phyloP scores from a whole-genome alignment of 2,329 filamentous ascomycete genomes.

The Celoporthe dispersa region DNA sequence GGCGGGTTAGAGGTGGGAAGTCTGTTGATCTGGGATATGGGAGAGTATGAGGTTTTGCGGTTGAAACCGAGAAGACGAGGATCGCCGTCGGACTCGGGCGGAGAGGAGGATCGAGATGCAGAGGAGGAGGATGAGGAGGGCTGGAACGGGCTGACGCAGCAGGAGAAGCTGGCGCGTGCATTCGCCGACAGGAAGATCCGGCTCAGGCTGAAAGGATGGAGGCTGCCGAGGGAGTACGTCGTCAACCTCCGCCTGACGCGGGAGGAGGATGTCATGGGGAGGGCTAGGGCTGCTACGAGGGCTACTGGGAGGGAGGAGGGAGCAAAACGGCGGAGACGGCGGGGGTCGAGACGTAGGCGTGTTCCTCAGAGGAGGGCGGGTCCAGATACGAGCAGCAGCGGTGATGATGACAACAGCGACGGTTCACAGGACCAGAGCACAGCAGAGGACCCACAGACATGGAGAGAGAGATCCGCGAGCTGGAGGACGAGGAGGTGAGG shows the following conservation, averaged over 20 bases:
- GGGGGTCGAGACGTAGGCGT: background rate
- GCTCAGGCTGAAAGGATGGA: slow-evolving; percentile 57
- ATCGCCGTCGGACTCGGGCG: slow-evolving; percentile 24
- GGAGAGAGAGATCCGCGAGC: slow-evolving; percentile 48
- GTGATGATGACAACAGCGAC: slow-evolving; percentile 29
- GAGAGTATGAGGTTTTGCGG: slow-evolving; percentile 54
- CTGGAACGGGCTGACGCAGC: slow-evolving; percentile 39
- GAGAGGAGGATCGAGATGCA: slow-evolving; percentile 31
- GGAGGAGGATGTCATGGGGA: slow-evolving; percentile 26
- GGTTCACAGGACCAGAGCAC: slow-evolving; percentile 29
- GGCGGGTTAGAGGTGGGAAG: slow-evolving; percentile 59
- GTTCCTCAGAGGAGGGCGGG: background rate
- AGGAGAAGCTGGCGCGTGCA: slow-evolving; percentile 53
- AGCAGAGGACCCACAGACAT: slow-evolving; percentile 38
- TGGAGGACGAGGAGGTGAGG: slow-evolving; percentile 59
- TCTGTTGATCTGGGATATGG: slow-evolving; percentile 66
- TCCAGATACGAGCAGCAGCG: slow-evolving; percentile 35
- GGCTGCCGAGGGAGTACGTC: slow-evolving; percentile 58
- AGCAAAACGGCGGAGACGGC: background rate
- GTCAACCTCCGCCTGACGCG: slow-evolving; percentile 57
- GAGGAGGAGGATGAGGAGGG: background rate
- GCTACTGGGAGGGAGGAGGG: background rate
- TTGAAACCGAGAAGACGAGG: slow-evolving; percentile 29
- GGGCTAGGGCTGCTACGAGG: slow-evolving; percentile 19
- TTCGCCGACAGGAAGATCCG: slow-evolving; percentile 62